phyloP scores from a whole-genome alignment of 2,329 filamentous ascomycete genomes.

The Fusarium irregulare region DNA sequence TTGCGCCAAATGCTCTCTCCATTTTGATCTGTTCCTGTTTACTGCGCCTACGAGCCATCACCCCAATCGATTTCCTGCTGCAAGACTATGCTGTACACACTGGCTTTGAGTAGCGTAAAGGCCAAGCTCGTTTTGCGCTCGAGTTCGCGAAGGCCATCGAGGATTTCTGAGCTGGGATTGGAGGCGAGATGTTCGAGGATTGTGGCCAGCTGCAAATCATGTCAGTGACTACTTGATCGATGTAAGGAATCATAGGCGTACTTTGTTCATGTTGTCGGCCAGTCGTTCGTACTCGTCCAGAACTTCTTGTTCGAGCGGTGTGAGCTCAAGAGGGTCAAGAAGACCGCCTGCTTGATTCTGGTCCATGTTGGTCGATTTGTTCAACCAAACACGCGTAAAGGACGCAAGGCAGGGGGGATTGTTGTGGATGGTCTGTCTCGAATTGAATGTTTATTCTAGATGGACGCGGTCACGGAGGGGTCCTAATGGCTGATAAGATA shows the following conservation, averaged over 20 bases:
- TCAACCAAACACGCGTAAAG: neutral
- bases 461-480: slow-evolving; percentile 15
- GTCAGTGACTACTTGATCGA: neutral
- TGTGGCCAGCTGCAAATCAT: slow-evolving; percentile 62
- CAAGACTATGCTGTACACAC: slow-evolving; percentile 97
- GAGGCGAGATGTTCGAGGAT: slow-evolving; percentile 73
- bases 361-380: slow-evolving; percentile 30
- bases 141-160: slow-evolving; percentile 86
- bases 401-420: neutral
- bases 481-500: slow-evolving; percentile 16
- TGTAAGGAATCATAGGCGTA: slow-evolving; percentile 51
- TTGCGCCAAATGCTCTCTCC: neutral
- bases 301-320: slow-evolving; percentile 90
- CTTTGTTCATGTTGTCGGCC: slow-evolving; percentile 91
- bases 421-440: neutral
- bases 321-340: slow-evolving; percentile 67
- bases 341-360: slow-evolving; percentile 42
- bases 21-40: slow-evolving; percentile 1
- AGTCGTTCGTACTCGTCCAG: slow-evolving; percentile 92
- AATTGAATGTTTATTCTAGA: slow-evolving; percentile 12
- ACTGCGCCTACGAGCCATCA: slow-evolving; percentile 56
- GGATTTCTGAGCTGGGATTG: slow-evolving; percentile 81
- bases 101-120: slow-evolving; percentile 95
- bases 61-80: slow-evolving; percentile 94
- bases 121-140: slow-evolving; percentile 96